Evolutionary conservation across 1,284 basidiomycete genomes (phyloP).

Genomic region (Athelia psychrophila): DNA sequence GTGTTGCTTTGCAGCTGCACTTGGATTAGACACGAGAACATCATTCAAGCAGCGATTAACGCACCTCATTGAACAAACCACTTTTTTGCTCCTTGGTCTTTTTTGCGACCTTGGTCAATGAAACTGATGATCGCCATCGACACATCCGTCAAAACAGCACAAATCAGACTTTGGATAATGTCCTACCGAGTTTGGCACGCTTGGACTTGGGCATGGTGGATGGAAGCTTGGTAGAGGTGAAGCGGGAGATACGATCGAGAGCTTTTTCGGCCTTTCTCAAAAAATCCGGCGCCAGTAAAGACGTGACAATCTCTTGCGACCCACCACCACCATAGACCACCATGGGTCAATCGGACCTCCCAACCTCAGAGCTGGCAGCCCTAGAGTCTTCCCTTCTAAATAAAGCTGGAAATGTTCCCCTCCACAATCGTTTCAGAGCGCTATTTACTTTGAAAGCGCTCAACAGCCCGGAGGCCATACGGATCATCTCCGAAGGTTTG

Average conservation of each 20-base stretch:
- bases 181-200: conserved; percentile 78
- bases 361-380: conserved; percentile 41
- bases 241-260: conserved; percentile 3
- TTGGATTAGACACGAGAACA: background rate
- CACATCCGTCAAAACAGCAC: conserved; percentile 2
- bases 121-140: conserved; percentile 43
- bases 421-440: conserved; percentile 90
- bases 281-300: conserved; percentile 8
- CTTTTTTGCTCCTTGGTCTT: conserved; percentile 86
- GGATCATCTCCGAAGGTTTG: conserved; percentile 83
- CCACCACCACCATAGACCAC: background rate
- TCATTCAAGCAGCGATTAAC: conserved; percentile 18
- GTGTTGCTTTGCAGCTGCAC: conserved; percentile 69
- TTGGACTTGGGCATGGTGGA: conserved; percentile 83
- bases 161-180: conserved; percentile 5
- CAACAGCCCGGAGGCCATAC: conserved; percentile 76
- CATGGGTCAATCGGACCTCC: background rate
- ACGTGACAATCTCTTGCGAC: background rate
- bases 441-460: conserved; percentile 93
- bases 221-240: conserved; percentile 12
- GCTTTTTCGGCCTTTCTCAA: conserved; percentile 6
- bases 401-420: conserved; percentile 63
- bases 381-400: conserved; percentile 80
- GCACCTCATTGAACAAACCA: conserved; percentile 78
- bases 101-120: conserved; percentile 76